Evolutionary conservation across 768 basidiomycete genomes (phyloP).

Genomic region (Lactifluus echinatus): DNA sequence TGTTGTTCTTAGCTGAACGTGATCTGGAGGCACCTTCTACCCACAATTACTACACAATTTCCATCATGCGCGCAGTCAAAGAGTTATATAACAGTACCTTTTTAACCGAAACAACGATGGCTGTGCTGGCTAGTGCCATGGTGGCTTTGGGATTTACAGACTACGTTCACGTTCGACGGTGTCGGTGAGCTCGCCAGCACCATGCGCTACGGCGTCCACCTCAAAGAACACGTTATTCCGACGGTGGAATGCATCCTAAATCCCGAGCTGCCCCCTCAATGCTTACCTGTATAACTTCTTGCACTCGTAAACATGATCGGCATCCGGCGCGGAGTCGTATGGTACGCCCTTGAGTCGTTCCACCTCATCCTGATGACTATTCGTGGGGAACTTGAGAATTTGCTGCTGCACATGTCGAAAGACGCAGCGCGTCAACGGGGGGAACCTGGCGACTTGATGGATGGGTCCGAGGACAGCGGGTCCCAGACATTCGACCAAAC

Average conservation of each 20-base stretch:
- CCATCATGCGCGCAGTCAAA: slow-evolving; percentile 42
- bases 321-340: slow-evolving; percentile 54
- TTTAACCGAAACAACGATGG: slow-evolving; percentile 30
- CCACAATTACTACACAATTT: slow-evolving; percentile 39
- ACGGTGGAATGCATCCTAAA: slow-evolving; percentile 34
- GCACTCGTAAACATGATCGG: slow-evolving; percentile 45
- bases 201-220: slow-evolving; percentile 41
- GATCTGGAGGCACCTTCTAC: slow-evolving; percentile 30
- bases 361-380: slow-evolving; percentile 41
- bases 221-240: slow-evolving; percentile 55
- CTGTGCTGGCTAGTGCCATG: slow-evolving; percentile 35
- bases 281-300: slow-evolving; percentile 59
- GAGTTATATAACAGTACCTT: slow-evolving; percentile 32
- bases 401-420: slow-evolving; percentile 29
- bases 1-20: slow-evolving; percentile 30
- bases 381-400: slow-evolving; percentile 40
- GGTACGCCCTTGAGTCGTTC: slow-evolving; percentile 58
- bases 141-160: slow-evolving; percentile 40
- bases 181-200: slow-evolving; percentile 46
- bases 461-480: slow-evolving; percentile 28
- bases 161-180: slow-evolving; percentile 35
- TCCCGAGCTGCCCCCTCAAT: slow-evolving; percentile 20
- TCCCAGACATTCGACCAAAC: slow-evolving; percentile 27
- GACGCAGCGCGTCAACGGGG: slow-evolving; percentile 12
- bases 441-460: slow-evolving; percentile 17